These are phyloP conservation scores for Podila horticola DNA, from an alignment of 192 early-diverging fungal genomes.

Conservation along the genomic window DNA sequence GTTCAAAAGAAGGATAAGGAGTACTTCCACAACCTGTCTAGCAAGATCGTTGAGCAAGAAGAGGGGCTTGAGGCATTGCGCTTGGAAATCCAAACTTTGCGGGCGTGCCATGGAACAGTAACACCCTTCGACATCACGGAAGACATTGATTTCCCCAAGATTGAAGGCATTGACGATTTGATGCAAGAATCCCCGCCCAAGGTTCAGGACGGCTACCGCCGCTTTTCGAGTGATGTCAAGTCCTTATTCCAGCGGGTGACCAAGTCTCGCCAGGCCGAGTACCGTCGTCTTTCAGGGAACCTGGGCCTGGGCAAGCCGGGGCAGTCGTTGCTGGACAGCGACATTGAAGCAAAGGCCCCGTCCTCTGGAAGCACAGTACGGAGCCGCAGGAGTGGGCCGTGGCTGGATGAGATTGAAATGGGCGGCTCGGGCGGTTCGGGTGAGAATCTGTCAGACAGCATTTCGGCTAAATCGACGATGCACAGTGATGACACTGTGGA, in stretches of 20 bases:
- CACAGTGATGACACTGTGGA: constrained; percentile 42
- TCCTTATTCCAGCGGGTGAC: constrained; percentile 42
- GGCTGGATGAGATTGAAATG: neutral
- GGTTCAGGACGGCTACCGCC: constrained; percentile 22
- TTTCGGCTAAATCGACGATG: constrained; percentile 39
- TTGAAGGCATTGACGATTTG: constrained; percentile 40
- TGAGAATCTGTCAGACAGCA: constrained; percentile 40
- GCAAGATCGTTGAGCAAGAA: constrained; percentile 24
- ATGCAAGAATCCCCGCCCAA: constrained; percentile 50
- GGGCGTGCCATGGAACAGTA: constrained; percentile 16
- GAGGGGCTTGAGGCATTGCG: constrained; percentile 20
- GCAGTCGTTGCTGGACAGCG: constrained; percentile 7
- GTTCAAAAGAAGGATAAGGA: constrained; percentile 40
- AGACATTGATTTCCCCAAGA: constrained; percentile 32
- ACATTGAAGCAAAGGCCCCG: neutral
- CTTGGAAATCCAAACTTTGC: constrained; percentile 19
- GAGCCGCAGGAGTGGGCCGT: neutral
- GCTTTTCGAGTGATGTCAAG: constrained; percentile 50
- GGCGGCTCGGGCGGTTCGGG: neutral
- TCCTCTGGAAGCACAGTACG: neutral
- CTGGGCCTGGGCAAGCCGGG: constrained; percentile 16
- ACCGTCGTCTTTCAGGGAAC: constrained; percentile 39
- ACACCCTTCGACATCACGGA: constrained; percentile 20
- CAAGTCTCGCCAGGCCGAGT: constrained; percentile 37
- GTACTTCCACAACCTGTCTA: constrained; percentile 29